These are phyloP conservation scores for Nymphaea thermarum DNA, from an alignment of 164 flowering plant species.

Conservation along the genomic window DNA sequence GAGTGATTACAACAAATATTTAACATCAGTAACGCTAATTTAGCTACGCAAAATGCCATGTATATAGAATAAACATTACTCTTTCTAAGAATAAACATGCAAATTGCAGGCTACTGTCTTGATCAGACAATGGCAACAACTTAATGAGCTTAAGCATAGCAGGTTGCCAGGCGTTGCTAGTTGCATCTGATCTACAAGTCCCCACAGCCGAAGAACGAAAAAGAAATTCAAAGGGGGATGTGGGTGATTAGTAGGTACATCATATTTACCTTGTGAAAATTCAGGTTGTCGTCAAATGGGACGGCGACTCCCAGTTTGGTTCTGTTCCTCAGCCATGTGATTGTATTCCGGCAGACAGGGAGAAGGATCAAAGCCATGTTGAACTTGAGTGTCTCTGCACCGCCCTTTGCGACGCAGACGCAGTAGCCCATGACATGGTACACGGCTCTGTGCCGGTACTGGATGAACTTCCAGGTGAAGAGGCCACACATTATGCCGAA, in stretches of 20 bases:
- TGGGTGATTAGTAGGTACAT: background rate
- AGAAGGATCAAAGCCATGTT: constrained; percentile 62
- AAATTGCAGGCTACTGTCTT: too few relatives aligned
- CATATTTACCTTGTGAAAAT: constrained; percentile 40
- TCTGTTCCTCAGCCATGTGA: constrained; percentile 59
- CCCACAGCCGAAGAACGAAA: too few relatives aligned
- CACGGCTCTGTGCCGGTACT: constrained; percentile 25
- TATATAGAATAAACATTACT: background rate
- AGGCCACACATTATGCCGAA: constrained; percentile 24
- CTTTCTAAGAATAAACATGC: background rate
- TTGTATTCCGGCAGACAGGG: constrained; percentile 62
- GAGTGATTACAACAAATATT: too few relatives aligned
- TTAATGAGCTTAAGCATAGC: too few relatives aligned
- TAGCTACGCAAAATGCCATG: too few relatives aligned
- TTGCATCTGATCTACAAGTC: too few relatives aligned
- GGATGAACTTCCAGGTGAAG: constrained; percentile 42
- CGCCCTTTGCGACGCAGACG: constrained; percentile 51
- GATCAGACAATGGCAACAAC: too few relatives aligned
- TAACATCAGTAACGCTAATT: too few relatives aligned
- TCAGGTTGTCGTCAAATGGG: constrained; percentile 50
- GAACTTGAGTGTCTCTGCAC: constrained; percentile 50
- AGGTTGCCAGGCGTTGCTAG: too few relatives aligned
- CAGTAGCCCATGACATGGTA: constrained; percentile 45
- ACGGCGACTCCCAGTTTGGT: constrained; percentile 38
- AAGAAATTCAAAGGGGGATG: too few relatives aligned